These are phyloP conservation scores for thale cress (Arabidopsis thaliana) DNA, from an alignment of 345 rosid species.

Conservation along the genomic window DNA sequence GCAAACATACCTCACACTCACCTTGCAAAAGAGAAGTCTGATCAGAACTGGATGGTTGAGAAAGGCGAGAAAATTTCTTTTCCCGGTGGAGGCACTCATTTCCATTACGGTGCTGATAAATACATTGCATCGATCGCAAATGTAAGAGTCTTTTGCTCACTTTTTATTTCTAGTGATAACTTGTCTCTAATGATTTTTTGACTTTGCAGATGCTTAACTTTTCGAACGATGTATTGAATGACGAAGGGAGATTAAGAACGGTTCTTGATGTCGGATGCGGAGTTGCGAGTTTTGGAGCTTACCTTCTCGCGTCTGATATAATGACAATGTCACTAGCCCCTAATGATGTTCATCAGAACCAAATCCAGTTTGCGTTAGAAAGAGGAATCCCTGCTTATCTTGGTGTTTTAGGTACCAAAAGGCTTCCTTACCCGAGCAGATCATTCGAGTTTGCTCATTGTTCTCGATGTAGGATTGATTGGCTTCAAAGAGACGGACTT, in stretches of 20 bases:
- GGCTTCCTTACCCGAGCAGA: slow-evolving; percentile 99
- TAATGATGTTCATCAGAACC: slow-evolving; percentile 99
- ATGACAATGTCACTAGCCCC: slow-evolving; percentile 94
- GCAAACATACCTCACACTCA: slow-evolving; percentile 99
- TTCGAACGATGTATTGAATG: slow-evolving; percentile 65
- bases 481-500: slow-evolving; percentile 99
- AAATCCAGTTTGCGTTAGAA: slow-evolving; percentile 97
- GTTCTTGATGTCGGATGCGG: slow-evolving; percentile 99
- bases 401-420: slow-evolving; percentile 93
- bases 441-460: slow-evolving; percentile 98
- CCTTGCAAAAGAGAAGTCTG: slow-evolving; percentile 98
- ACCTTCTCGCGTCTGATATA: slow-evolving; percentile 85
- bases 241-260: slow-evolving; percentile 79
- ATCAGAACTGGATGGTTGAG: slow-evolving; percentile 99
- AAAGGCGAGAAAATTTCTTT: slow-evolving; percentile 93
- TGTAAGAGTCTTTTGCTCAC: slow-evolving; percentile 52
- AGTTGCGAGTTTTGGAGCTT: slow-evolving; percentile 98
- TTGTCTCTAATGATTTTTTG: slow-evolving; percentile 18
- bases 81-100: slow-evolving; percentile 99
- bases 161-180: background rate
- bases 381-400: slow-evolving; percentile 99
- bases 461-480: slow-evolving; percentile 96
- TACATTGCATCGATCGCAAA: slow-evolving; percentile 94
- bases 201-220: slow-evolving; percentile 93
- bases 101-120: slow-evolving; percentile 98